Evolutionary conservation across 495 filamentous ascomycete species (phyloP), one percentile per base, ranked within the genome.

Genomic region (Extremus antarcticus): DNA sequence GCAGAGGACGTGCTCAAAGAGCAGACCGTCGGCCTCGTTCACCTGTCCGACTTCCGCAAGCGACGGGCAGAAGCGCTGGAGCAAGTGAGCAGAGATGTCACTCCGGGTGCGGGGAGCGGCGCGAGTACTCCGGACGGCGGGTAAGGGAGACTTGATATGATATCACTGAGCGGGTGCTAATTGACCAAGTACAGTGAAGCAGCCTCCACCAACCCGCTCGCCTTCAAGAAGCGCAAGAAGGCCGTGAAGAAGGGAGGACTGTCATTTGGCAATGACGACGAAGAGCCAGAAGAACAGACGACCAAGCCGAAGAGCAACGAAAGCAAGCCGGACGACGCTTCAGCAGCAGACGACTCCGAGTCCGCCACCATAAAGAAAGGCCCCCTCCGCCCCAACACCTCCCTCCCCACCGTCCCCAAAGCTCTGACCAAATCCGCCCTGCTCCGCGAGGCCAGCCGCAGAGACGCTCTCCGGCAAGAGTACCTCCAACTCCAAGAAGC

Each of bases 1-100:
- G 86, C 90, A 16, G 85, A 94, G 71, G 86, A 96, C 54, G 76
- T 91, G n/a, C 80, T 98, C 49, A 90, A 88, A 60, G 88, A 84
- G 39, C 86, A 90, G 66, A 98, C 92, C 1, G 90, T 95, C 51
- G 92, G 92, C 43, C 82, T 98, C 15, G 92, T 97, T 43, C 78
- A 88, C 53, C 82, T 96, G 40, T 86, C 83, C 61, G 92, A 97
- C 67, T 98, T 96, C 73, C 90, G 92, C 69, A 97, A 98, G 71
- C 84, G 92, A 39, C 89, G 92, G 68, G 91, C 90, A 60, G 88
- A 98, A 69, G 88, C 90, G 24, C 74, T 94, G 25, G 92, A 97
- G 69, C 87, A 88, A 65, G 91, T 90, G 65, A 86, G 90, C 61
- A 78, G 86, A 61, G 66, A 74, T 51, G 72, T 69, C 61, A 73